Evolutionary conservation across 179 eudicot genomes (phyloP), one percentile per base, ranked within the genome.

Genomic region (Pouteria campechiana): DNA sequence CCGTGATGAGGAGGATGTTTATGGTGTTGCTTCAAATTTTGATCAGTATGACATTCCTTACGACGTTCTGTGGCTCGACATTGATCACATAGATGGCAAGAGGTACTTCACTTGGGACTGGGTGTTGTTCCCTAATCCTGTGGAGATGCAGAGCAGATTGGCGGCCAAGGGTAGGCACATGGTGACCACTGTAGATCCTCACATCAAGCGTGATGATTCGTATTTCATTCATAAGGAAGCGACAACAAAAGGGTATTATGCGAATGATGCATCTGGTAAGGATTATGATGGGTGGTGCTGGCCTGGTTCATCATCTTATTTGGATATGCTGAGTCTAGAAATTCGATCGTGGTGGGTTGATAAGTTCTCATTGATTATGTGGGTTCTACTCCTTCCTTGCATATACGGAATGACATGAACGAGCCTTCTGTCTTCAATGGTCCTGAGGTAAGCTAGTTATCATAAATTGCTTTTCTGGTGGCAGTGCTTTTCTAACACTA

Each of bases 281-380:
- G 99, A 92, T 52, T 92, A 36, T 68, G 96, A 92, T 65, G 99
- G 99, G 7, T 92, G 99, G 99, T 92, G 99, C 62, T 92, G 99
- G 96, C 89, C 99, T 60, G 96, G 99, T 31, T 82, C 99, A 28
- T 92, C 99, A 5, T 92, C 99, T 0, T 92, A 92, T 65, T 53
- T 78, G 31, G 99, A 92, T 69, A 61, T 92, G 85, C 50, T 86
- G 54, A 90, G 83, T 66, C 93, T 90, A 1, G 88, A 77, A 63
- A 81, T 88, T 50, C 73, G 99, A 65, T 84, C 77, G 38, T 92
- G 99, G 99, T 92, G 99, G 99, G 86, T 74, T 40, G 99, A 92
- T 12, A 87, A 87, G 65, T 92, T 92, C 55, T 83, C 93, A 3
- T 67, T 64, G 66, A 73, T 40, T 92, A 92, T 49, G 75, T 69